phyloP scores from a whole-genome alignment of 2,329 filamentous ascomycete genomes.

The Pseudogymnoascus sp. region DNA sequence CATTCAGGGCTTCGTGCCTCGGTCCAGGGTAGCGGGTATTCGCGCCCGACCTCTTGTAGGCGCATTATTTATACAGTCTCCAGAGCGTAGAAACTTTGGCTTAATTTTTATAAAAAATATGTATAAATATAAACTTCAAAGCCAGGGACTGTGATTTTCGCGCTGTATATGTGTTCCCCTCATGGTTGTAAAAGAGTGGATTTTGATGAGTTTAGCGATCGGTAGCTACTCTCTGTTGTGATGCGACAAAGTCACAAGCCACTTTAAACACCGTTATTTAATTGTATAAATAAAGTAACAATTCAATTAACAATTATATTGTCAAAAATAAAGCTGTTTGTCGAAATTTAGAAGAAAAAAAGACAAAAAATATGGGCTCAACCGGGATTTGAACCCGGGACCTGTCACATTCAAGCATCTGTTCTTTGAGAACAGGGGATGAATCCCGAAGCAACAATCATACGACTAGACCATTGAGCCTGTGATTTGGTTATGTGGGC shows the following conservation, averaged over 20 bases:
- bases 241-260: not conserved
- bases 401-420: constrained; percentile 28
- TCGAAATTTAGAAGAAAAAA: not conserved
- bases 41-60: not conserved
- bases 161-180: not conserved
- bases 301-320: not conserved
- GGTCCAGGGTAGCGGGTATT: not conserved
- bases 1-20: not conserved
- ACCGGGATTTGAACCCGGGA: constrained; percentile 33
- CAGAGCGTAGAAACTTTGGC: not conserved
- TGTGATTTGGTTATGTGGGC: not conserved
- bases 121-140: not conserved
- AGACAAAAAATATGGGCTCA: constrained; percentile 21
- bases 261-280: not conserved
- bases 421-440: constrained; percentile 22
- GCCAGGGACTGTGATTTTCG: too few relatives aligned
- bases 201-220: not conserved
- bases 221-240: not conserved
- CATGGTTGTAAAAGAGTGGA: not conserved
- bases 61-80: not conserved
- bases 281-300: not conserved
- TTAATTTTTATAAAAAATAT: not conserved
- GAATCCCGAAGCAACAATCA: constrained; percentile 33
- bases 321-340: not conserved
- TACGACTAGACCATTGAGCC: constrained; percentile 33